Percentiles rank a stretch among this genome's conserved stretches.
Conservation (phyloP, 768 basidiomycete genomes). For the Lentinus brumalis region DNA sequence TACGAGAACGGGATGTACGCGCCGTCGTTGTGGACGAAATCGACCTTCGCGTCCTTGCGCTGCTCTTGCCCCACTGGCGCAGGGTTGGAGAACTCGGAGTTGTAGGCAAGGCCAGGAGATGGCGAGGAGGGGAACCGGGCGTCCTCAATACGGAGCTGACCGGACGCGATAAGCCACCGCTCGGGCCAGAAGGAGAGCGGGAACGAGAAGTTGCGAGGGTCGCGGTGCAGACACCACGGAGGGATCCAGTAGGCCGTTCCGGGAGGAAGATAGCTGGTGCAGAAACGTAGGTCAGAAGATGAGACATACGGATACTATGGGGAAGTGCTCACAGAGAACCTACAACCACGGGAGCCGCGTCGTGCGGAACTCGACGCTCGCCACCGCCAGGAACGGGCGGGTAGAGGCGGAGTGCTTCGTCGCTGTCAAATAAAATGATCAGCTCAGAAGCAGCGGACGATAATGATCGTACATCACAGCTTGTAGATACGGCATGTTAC, state of each 20-base stretch:
- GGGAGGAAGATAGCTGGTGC: slow-evolving; percentile 29
- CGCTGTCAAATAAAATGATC: slow-evolving; percentile 29
- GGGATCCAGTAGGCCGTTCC: slow-evolving; percentile 38
- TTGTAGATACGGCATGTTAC: slow-evolving; percentile 13
- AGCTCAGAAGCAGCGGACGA: too few relatives aligned
- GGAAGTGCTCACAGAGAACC: too few relatives aligned
- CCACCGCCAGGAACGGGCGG: slow-evolving; percentile 42
- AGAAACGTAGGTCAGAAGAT: too few relatives aligned
- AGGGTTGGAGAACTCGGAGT: too few relatives aligned
- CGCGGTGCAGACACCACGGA: slow-evolving; percentile 44
- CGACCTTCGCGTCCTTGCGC: neutral
- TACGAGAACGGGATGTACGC: slow-evolving; percentile 46
- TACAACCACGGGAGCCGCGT: neutral
- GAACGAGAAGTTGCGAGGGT: slow-evolving; percentile 45
- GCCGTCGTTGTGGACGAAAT: slow-evolving; percentile 25
- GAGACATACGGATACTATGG: too few relatives aligned
- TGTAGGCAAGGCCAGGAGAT: too few relatives aligned
- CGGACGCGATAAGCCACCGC: slow-evolving; percentile 39
- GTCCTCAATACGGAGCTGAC: neutral
- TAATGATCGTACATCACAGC: slow-evolving; percentile 12
- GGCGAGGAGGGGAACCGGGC: too few relatives aligned
- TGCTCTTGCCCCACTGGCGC: neutral
- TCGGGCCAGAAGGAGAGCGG: slow-evolving; percentile 47
- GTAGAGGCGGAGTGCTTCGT: slow-evolving; percentile 46
- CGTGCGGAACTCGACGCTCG: slow-evolving; percentile 28